Conservation (phyloP, 176 grass and related monocot species). For the Carex littledalei region DNA sequence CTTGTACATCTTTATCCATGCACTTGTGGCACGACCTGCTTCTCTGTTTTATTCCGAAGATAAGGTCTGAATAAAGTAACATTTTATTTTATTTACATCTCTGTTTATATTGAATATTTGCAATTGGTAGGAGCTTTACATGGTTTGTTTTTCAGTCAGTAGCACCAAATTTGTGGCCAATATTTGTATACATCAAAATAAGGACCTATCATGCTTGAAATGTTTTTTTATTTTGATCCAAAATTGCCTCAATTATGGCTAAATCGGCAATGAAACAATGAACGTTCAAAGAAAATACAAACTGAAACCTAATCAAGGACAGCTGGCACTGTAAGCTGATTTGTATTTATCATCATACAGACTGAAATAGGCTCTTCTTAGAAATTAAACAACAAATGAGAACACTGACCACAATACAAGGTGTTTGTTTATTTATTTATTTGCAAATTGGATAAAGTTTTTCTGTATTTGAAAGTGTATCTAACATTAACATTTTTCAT, state of each 20-base stretch:
- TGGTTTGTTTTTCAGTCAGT: neutral
- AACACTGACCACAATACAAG: neutral
- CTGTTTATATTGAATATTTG: neutral
- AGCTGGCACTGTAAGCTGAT: neutral
- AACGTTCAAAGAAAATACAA: neutral
- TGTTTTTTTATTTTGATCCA: neutral
- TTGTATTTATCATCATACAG: neutral
- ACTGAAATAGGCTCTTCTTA: slow-evolving; percentile 9
- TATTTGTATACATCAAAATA: neutral
- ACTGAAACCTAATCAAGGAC: neutral
- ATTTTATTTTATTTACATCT: neutral
- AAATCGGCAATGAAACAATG: neutral
- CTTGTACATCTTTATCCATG: slow-evolving; percentile 90
- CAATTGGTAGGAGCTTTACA: neutral
- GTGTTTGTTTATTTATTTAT: neutral
- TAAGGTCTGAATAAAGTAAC: slow-evolving; percentile 45
- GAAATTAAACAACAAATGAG: neutral
- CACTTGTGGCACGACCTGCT: slow-evolving; percentile 73
- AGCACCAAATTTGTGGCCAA: neutral
- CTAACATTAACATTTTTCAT: neutral
- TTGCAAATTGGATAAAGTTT: neutral
- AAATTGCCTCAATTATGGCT: neutral
- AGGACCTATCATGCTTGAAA: neutral
- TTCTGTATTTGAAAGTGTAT: neutral
- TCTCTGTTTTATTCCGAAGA: slow-evolving; percentile 68